These are phyloP conservation scores for Massospora cicadina DNA, from an alignment of 371 early-diverging fungal genomes.

Conservation along the genomic window DNA sequence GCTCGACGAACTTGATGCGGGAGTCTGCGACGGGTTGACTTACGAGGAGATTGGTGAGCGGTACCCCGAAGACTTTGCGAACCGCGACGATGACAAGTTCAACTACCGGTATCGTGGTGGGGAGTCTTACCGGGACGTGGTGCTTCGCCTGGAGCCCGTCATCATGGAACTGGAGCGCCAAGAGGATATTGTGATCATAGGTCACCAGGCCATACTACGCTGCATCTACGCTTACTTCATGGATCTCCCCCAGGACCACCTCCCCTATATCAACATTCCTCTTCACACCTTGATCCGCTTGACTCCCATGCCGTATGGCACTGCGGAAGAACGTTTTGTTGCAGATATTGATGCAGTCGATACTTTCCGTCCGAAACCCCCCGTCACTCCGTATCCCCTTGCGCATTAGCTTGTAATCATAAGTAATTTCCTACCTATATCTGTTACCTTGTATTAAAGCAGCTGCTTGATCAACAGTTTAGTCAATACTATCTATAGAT, in stretches of 20 bases:
- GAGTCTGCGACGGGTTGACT: slow-evolving; percentile 94
- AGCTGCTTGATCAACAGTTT: too few relatives aligned
- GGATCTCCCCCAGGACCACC: slow-evolving; percentile 71
- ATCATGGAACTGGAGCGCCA: slow-evolving; percentile 97
- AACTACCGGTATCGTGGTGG: slow-evolving; percentile 87
- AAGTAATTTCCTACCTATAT: too few relatives aligned
- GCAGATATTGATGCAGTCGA: slow-evolving; percentile 75
- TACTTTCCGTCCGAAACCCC: slow-evolving; percentile 52
- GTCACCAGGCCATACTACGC: slow-evolving; percentile 84
- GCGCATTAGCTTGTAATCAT: too few relatives aligned
- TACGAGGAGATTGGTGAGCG: slow-evolving; percentile 88
- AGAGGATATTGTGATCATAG: slow-evolving; percentile 86
- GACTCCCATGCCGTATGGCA: slow-evolving; percentile 87
- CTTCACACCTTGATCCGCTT: slow-evolving; percentile 90
- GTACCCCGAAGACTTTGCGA: slow-evolving; percentile 71
- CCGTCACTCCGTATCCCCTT: too few relatives aligned
- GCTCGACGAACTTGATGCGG: slow-evolving; percentile 91
- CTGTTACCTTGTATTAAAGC: too few relatives aligned
- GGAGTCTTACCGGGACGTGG: slow-evolving; percentile 83
- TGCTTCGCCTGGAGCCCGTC: slow-evolving; percentile 73
- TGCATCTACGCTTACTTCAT: slow-evolving; percentile 88
- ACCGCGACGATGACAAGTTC: slow-evolving; percentile 89
- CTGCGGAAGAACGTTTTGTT: slow-evolving; percentile 72
- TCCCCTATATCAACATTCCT: slow-evolving; percentile 93
- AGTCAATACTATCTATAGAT: too few relatives aligned